Conservation (phyloP, 108 stramenopile genomes). For the Cyclotella kingstonii region DNA sequence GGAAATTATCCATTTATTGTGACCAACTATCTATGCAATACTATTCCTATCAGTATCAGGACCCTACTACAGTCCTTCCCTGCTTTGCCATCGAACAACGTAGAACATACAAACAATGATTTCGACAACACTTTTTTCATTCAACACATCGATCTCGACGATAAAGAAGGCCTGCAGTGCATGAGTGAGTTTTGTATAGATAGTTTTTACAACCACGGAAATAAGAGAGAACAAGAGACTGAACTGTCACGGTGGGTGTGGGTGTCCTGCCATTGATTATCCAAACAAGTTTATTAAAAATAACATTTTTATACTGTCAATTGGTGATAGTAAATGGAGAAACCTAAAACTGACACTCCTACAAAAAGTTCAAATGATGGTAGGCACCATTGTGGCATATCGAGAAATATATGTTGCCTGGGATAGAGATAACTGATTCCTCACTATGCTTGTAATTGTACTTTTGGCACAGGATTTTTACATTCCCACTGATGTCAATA, state of each 20-base stretch:
- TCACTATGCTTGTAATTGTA: background rate
- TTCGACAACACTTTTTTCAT: constrained; percentile 5
- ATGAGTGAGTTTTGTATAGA: constrained; percentile 41
- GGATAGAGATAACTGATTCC: background rate
- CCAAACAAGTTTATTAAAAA: background rate
- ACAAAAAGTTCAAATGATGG: constrained; percentile 35
- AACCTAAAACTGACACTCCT: constrained; percentile 28
- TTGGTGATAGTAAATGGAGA: constrained; percentile 24
- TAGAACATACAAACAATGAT: background rate
- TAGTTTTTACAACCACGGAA: constrained; percentile 25
- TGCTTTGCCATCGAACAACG: background rate
- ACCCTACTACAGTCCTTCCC: no score
- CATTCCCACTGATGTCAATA: constrained; percentile 16
- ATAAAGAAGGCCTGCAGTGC: constrained; percentile 11
- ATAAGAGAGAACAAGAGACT: background rate
- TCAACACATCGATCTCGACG: constrained; percentile 20
- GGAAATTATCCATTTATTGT: no score
- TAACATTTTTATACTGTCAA: background rate
- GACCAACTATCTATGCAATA: no score
- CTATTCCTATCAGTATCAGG: no score
- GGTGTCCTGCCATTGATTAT: background rate
- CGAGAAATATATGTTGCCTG: background rate
- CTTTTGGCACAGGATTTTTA: constrained; percentile 18
- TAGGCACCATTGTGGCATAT: background rate
- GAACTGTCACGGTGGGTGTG: background rate